These are phyloP conservation scores for Aspergillus sojae DNA, from an alignment of 2,329 filamentous ascomycete genomes.

Conservation along the genomic window DNA sequence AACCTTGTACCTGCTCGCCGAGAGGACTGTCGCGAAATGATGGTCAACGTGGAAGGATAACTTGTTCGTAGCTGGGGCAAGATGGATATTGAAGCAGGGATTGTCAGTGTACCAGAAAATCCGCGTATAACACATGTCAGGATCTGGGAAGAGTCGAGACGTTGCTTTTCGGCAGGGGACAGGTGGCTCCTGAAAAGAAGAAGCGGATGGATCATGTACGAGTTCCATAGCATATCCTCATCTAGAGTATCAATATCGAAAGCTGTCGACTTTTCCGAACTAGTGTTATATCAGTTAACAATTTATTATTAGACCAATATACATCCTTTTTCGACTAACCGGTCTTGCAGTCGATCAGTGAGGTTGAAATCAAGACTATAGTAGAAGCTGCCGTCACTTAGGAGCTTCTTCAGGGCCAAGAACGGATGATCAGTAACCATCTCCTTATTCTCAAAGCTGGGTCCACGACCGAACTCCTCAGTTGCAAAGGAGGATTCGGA, in stretches of 20 bases:
- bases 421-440: conserved; percentile 82
- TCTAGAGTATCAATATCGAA: conserved; percentile 94
- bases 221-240: conserved; percentile 94
- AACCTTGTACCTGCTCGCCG: conserved; percentile 90
- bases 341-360: conserved; percentile 88
- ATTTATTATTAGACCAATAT: conserved; percentile 10
- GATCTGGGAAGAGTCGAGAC: conserved; percentile 83
- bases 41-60: conserved; percentile 78
- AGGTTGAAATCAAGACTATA: conserved; percentile 98
- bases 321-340: conserved; percentile 52
- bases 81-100: conserved; percentile 76
- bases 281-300: conserved; percentile 38
- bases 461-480: conserved; percentile 56
- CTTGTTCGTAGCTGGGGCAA: conserved; percentile 67
- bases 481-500: conserved; percentile 56
- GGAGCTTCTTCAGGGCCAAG: conserved; percentile 83
- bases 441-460: conserved; percentile 65
- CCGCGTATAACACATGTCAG: conserved; percentile 92
- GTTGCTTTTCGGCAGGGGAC: conserved; percentile 71
- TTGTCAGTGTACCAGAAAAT: conserved; percentile 83
- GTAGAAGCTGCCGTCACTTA: conserved; percentile 94
- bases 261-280: conserved; percentile 72
- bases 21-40: conserved; percentile 91
- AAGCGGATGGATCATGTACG: conserved; percentile 94
- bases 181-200: conserved; percentile 85